Conservation (phyloP, 2,329 filamentous ascomycete genomes). For the Penicillium sp. region DNA sequence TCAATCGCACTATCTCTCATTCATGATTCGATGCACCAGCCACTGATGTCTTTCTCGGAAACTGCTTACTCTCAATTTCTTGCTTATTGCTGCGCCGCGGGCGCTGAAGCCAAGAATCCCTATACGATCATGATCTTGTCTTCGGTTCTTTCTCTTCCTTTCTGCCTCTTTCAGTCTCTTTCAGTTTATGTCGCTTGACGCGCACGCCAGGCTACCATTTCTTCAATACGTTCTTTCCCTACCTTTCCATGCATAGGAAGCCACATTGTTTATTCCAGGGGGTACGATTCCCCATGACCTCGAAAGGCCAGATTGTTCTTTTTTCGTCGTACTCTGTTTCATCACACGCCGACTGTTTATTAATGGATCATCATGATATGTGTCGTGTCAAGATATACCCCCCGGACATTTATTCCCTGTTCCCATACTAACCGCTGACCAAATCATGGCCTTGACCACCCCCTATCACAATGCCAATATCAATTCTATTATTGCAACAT, state of each 20-base stretch:
- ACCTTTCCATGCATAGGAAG: constrained; percentile 8
- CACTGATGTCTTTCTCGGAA: constrained; percentile 5
- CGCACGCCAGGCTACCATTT: background rate
- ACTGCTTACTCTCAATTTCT: background rate
- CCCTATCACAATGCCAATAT: background rate
- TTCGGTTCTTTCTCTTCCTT: background rate
- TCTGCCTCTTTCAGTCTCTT: background rate
- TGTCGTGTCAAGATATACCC: background rate
- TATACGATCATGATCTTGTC: background rate
- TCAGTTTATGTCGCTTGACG: constrained; percentile 1
- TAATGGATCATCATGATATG: too few relatives aligned
- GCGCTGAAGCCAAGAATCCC: background rate
- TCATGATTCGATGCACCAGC: constrained; percentile 19
- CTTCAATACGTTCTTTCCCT: background rate
- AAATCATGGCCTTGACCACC: constrained; percentile 27
- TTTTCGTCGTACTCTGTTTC: background rate
- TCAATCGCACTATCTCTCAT: constrained; percentile 5
- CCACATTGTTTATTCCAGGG: background rate
- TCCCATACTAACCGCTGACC: background rate
- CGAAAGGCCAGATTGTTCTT: background rate
- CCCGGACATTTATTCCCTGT: constrained; percentile 14
- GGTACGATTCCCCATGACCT: background rate
- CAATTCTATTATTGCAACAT: constrained; percentile 33
- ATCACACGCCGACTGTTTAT: background rate
- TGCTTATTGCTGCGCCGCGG: background rate